Base-by-base conservation (phyloP, 768 basidiomycete species). In the Boletus rubescentipes region DNA sequence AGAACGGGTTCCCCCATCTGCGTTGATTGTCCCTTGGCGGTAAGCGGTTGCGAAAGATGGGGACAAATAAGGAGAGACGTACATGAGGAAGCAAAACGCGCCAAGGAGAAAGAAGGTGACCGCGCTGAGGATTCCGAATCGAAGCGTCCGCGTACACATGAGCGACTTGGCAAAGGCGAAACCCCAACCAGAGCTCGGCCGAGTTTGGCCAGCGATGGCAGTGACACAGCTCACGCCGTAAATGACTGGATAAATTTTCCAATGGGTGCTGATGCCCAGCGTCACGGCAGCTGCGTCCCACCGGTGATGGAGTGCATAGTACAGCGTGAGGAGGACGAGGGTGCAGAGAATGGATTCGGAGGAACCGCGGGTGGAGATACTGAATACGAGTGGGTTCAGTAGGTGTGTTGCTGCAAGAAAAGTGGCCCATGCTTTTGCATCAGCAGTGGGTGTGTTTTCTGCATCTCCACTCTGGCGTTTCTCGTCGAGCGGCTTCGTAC, bases 181-280 rank as follows among this genome's bases (percentile, higher is more conserved):
- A 40, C 58, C 57, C 61, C 67, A 58, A 26, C 55, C 56, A 16
- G 57, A 32, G 15, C 56, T 40, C n/a, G 55, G 58, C 0, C 47
- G 66, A 47, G 58, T 60, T n/a, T 62, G 58, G 9, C 45, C 62
- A 16, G 70, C 62, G 20, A 70, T 66, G 18, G 55, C 62, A 10
- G 62, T 40, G 51, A 93, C 72, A 55, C 91, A 85, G 35, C 84
- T 81, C n/a, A 87, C 79, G 0, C 88, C 91, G 67, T 98, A 98
- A 51, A 99, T 83, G 59, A 95, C 77, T 0, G 97, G 97, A 65
- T 97, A 98, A 51, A 99, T 91, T 73, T 99, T 99, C 91, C 93
- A 96, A 63, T 98, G 94, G 0, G 93, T 86, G 57, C 90, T 86
- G 37, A 93, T 61, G 1, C 93, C 97, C 20, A 95, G 77, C 51